A percentile compares a stretch with the other conserved stretches of the same genome.
Evolutionary conservation across 2,329 filamentous ascomycete species (phyloP).

Genomic region (Sporothrix euskadiensis): DNA sequence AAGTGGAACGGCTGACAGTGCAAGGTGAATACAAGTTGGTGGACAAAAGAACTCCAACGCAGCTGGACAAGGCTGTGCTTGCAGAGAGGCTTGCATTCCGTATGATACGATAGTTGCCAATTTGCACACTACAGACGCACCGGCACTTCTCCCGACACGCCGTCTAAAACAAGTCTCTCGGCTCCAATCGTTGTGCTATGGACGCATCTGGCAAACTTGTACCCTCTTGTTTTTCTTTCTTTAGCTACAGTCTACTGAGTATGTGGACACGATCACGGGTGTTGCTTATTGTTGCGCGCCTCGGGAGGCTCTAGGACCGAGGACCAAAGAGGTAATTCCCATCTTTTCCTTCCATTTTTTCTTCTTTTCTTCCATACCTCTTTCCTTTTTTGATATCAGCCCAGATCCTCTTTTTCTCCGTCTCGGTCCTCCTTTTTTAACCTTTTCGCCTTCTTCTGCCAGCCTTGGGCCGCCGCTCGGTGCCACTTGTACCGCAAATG

Average conservation of each 20-base stretch:
- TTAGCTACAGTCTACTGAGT: not conserved
- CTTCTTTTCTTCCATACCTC: not conserved
- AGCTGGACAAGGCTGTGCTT: constrained; percentile 11
- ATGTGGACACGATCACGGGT: not conserved
- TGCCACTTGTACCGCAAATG: not conserved
- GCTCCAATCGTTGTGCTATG: not conserved
- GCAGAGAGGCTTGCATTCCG: constrained; percentile 8
- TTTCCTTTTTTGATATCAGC: constrained; percentile 1
- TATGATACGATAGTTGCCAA: not conserved
- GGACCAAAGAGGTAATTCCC: not conserved
- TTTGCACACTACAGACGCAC: not conserved
- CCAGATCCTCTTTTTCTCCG: not conserved
- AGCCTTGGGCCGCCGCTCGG: not conserved
- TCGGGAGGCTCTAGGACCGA: not conserved
- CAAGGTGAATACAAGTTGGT: not conserved
- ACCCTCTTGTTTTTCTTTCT: not conserved
- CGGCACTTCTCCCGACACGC: not conserved
- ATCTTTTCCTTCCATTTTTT: not conserved
- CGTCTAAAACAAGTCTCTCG: not conserved
- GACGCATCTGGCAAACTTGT: not conserved
- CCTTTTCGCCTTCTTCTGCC: not conserved
- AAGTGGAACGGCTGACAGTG: constrained; percentile 9
- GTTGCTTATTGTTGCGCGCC: constrained; percentile 9
- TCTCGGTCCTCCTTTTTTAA: not conserved
- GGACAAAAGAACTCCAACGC: not conserved